Evolutionary conservation across 1,284 basidiomycete species (phyloP).

Genomic region (Exsudoporus floridanus): DNA sequence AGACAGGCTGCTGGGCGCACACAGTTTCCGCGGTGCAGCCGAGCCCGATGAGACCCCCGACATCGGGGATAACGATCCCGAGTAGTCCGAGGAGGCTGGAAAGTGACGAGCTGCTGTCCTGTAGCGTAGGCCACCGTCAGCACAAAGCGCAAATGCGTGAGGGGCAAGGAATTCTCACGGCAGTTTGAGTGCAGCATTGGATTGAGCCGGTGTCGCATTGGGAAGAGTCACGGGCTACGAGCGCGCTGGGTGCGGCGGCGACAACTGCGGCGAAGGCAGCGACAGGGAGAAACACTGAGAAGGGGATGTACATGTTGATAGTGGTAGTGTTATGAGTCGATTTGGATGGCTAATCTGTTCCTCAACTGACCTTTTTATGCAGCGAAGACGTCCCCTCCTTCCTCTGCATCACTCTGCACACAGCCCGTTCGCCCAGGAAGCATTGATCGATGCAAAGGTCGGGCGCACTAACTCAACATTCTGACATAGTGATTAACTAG

Average conservation of each 20-base stretch:
- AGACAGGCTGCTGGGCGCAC: slow-evolving; percentile 15
- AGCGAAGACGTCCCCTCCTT: too few species aligned
- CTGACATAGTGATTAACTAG: background rate
- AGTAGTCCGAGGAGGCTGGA: background rate
- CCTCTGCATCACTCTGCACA: too few species aligned
- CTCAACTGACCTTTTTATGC: background rate
- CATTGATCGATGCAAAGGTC: background rate
- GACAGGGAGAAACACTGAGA: background rate
- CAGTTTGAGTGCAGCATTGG: slow-evolving; percentile 5
- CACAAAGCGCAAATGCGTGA: background rate
- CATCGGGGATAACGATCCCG: background rate
- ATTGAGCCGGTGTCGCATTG: slow-evolving; percentile 10
- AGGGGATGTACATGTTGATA: background rate
- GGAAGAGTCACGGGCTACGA: background rate
- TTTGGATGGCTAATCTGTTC: background rate
- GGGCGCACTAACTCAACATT: background rate
- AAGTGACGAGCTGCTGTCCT: background rate
- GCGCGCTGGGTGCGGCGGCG: background rate
- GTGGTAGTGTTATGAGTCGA: background rate
- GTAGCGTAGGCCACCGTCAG: background rate
- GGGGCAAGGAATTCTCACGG: background rate
- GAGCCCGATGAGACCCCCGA: slow-evolving; percentile 3
- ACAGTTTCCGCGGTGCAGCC: background rate
- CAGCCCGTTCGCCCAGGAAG: too few species aligned
- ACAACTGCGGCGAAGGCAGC: background rate